Conservation (phyloP, 495 filamentous ascomycete species). For the Aspergillus haitiensis region DNA sequence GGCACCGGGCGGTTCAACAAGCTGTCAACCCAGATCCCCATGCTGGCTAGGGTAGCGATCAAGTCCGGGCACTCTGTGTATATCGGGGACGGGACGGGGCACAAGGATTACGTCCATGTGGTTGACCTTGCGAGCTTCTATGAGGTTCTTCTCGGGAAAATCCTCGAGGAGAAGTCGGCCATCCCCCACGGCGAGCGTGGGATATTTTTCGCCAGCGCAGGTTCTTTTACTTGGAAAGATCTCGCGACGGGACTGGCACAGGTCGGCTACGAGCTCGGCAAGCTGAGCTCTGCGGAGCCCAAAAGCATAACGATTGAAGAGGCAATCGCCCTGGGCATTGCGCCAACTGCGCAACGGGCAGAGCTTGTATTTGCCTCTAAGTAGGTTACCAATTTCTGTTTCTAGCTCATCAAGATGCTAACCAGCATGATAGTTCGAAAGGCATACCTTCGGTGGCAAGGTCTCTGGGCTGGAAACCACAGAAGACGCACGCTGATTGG, state of each 20-base stretch:
- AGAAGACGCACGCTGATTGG: too few species aligned
- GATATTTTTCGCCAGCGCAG: neutral
- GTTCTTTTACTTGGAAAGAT: neutral
- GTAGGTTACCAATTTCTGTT: too few species aligned
- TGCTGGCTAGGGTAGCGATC: neutral
- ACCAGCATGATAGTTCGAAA: too few species aligned
- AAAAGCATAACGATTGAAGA: too few species aligned
- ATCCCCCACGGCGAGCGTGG: neutral
- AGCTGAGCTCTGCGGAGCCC: too few species aligned
- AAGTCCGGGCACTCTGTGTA: neutral
- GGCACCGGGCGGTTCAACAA: neutral
- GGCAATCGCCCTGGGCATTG: too few species aligned
- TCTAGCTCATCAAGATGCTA: too few species aligned
- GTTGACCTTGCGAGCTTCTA: neutral
- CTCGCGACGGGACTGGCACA: neutral
- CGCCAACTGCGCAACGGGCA: too few species aligned
- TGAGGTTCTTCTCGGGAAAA: neutral
- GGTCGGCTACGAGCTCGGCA: neutral
- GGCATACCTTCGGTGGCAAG: too few species aligned
- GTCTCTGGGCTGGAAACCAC: too few species aligned
- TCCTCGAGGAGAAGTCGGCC: neutral
- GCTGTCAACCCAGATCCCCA: too few species aligned
- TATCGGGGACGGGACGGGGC: neutral
- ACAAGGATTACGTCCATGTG: neutral
- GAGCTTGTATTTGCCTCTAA: too few species aligned